These are phyloP conservation scores for Microdochium nivale DNA, from an alignment of 2,329 filamentous ascomycete genomes.

Conservation along the genomic window DNA sequence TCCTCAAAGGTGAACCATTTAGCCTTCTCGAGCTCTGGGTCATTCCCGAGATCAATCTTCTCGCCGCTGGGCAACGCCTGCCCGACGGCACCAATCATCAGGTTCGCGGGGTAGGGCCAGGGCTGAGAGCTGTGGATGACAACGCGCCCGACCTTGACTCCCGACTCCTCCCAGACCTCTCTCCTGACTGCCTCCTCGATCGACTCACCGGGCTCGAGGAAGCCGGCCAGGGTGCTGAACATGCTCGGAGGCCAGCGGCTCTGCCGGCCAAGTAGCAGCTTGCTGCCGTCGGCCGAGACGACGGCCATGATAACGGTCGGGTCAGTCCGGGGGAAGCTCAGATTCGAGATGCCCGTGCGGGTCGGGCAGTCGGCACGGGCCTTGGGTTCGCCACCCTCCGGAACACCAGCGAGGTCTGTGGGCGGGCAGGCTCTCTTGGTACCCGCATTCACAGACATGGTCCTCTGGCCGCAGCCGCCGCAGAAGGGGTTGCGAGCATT, in stretches of 20 bases:
- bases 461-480: slow-evolving; percentile 76
- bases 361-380: slow-evolving; percentile 68
- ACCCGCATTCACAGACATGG: slow-evolving; percentile 68
- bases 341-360: slow-evolving; percentile 77
- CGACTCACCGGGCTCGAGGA: slow-evolving; percentile 77
- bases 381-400: slow-evolving; percentile 27
- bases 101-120: slow-evolving; percentile 76
- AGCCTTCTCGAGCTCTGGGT: slow-evolving; percentile 84
- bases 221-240: slow-evolving; percentile 85
- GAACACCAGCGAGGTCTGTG: slow-evolving; percentile 46
- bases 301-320: slow-evolving; percentile 94
- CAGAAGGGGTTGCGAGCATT: slow-evolving; percentile 90
- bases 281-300: slow-evolving; percentile 68
- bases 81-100: slow-evolving; percentile 84
- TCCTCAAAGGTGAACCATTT: slow-evolving; percentile 83
- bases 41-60: slow-evolving; percentile 72
- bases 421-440: slow-evolving; percentile 75
- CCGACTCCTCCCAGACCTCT: slow-evolving; percentile 82
- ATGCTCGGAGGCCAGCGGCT: slow-evolving; percentile 75
- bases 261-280: slow-evolving; percentile 75
- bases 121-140: slow-evolving; percentile 78
- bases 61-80: slow-evolving; percentile 76
- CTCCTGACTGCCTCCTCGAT: slow-evolving; percentile 77
- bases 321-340: slow-evolving; percentile 86
- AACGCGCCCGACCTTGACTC: slow-evolving; percentile 67